phyloP scores from a whole-genome alignment of 495 filamentous ascomycete species.

The Echria macrotheca region DNA sequence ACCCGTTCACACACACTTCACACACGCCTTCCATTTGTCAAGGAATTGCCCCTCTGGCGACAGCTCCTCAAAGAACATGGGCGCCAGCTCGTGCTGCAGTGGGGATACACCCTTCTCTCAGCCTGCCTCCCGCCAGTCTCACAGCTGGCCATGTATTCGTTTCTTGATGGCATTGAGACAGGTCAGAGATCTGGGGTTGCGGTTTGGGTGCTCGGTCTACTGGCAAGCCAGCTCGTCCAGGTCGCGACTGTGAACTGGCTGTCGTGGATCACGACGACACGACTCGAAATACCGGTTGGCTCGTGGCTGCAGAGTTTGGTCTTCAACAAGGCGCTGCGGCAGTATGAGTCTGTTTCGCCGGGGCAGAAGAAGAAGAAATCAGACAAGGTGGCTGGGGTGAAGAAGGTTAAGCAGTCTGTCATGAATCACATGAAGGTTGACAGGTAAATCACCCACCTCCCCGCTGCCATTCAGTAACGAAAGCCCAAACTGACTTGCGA shows the following conservation, averaged over 20 bases:
- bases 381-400: neutral
- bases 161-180: conserved; percentile 53
- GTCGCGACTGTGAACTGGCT: conserved; percentile 50
- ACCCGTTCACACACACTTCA: conserved; percentile 37
- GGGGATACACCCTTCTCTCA: conserved; percentile 41
- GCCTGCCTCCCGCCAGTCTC: conserved; percentile 54
- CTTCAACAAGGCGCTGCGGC: conserved; percentile 61
- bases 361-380: conserved; percentile 33
- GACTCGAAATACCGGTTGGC: conserved; percentile 53
- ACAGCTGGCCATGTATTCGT: conserved; percentile 53
- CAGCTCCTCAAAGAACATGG: conserved; percentile 46
- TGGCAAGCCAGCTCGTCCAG: conserved; percentile 43
- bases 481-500: too few species aligned
- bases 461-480: too few species aligned
- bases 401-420: conserved; percentile 20
- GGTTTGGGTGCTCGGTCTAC: conserved; percentile 52
- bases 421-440: conserved; percentile 38
- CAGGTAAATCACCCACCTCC: too few species aligned
- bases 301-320: conserved; percentile 59
- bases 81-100: conserved; percentile 42
- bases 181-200: conserved; percentile 28
- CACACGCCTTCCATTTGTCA: conserved; percentile 36
- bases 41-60: conserved; percentile 48
- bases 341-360: conserved; percentile 59
- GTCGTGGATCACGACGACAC: conserved; percentile 55